These are phyloP conservation scores for Graphilbum fragrans DNA, from an alignment of 2,329 filamentous ascomycete genomes.

Conservation along the genomic window DNA sequence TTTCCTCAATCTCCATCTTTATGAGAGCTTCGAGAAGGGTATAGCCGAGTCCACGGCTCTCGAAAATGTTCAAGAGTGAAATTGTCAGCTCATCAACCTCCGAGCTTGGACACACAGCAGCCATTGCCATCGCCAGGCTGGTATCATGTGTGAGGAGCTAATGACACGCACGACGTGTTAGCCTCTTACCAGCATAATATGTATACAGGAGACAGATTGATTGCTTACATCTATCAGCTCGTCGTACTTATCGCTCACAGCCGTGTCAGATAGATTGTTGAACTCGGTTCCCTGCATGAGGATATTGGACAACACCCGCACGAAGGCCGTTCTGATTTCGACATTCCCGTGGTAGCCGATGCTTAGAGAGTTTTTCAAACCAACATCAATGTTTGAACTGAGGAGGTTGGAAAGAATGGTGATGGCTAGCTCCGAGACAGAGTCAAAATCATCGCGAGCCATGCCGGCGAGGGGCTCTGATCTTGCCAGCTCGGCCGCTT, in stretches of 20 bases:
- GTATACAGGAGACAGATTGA: not conserved
- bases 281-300: slow-evolving; percentile 61
- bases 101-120: slow-evolving; percentile 51
- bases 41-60: slow-evolving; percentile 51
- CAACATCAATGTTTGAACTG: slow-evolving; percentile 60
- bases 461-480: slow-evolving; percentile 25
- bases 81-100: slow-evolving; percentile 60
- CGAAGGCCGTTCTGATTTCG: slow-evolving; percentile 57
- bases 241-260: slow-evolving; percentile 57
- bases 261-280: slow-evolving; percentile 53
- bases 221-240: slow-evolving; percentile 43
- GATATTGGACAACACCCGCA: slow-evolving; percentile 59
- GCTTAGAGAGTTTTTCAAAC: slow-evolving; percentile 55
- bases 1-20: slow-evolving; percentile 57
- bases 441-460: slow-evolving; percentile 39
- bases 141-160: slow-evolving; percentile 51
- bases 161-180: not conserved
- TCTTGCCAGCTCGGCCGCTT: slow-evolving; percentile 31
- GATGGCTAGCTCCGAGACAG: slow-evolving; percentile 51
- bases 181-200: not conserved
- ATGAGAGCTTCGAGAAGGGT: slow-evolving; percentile 53
- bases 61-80: slow-evolving; percentile 57
- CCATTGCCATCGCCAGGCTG: slow-evolving; percentile 50
- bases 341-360: slow-evolving; percentile 61
- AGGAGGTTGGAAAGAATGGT: slow-evolving; percentile 56